Base-by-base conservation (phyloP, 2,329 filamentous ascomycete species). In the Fusarium devonianum region DNA sequence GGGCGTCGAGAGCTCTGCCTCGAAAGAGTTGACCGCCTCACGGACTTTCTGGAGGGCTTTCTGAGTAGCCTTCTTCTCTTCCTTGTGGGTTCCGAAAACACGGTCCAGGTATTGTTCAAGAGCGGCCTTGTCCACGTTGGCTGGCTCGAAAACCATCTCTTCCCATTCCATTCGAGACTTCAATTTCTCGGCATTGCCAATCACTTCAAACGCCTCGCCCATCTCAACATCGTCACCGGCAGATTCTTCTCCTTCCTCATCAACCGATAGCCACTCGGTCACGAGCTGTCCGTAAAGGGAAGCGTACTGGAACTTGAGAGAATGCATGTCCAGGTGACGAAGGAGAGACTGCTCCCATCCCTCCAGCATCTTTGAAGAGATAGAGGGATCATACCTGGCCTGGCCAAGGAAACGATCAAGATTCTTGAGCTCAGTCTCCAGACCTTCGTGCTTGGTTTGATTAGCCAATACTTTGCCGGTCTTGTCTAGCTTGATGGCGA, bases 251-350 rank as follows among this genome's bases (percentile, higher is more conserved):
- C 49, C 25, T 7, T 49, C 18, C 56, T 67, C 50, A 2, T 67
- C 67, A 1, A 65, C 59, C 1, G 70, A 71, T 1, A 78, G 66
- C 76, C 75, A 79, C 52, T 79, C 77, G 1, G 71, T 78, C n/a
- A 78, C 75, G 4, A 79, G 68, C 36, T 75, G 67, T 3, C 73
- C 75, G 32, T 78, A 78, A 3, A 79, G 66, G 7, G 72, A 71
- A 0, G 77, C 75, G 34, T 75, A 77, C 40, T 73, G 62, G 43
- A 74, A 77, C 53, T 73, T 75, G 12, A 73, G 69, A 6, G 73
- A 74, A 40, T 76, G 73, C 26, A 66, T 69, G 14, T 75, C 62
- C 10, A 79, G 63, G 26, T 75, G 68, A 3, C 64, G 63, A n/a
- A 72, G 58, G 8, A 78, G 63, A 1, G 67, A 67, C 16, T 62